Conservation (phyloP, 345 rosid species). For the Heritiera littoralis region DNA sequence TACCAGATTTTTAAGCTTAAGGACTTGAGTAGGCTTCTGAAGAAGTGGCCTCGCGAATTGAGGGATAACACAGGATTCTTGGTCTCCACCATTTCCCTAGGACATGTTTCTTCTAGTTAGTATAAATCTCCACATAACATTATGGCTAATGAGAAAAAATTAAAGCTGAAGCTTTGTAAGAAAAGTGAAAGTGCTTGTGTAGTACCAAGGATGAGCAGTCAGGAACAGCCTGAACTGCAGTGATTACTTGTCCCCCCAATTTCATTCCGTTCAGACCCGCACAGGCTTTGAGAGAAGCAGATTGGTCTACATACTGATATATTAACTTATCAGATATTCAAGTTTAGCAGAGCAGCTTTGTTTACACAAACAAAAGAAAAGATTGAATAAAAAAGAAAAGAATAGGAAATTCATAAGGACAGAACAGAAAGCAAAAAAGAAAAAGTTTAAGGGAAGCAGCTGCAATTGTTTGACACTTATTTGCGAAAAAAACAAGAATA, state of each 20-base stretch:
- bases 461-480: neutral
- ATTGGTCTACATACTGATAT: conserved; percentile 73
- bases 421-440: neutral
- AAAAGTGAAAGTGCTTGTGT: conserved; percentile 20
- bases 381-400: neutral
- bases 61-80: conserved; percentile 62
- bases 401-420: neutral
- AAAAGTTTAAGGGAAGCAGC: neutral
- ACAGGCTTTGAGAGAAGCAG: conserved; percentile 74
- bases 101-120: conserved; percentile 33
- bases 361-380: conserved; percentile 1
- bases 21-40: conserved; percentile 65
- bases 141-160: conserved; percentile 11
- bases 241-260: conserved; percentile 79
- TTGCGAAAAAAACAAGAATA: conserved; percentile 12
- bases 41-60: conserved; percentile 79
- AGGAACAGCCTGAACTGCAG: conserved; percentile 73
- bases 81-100: conserved; percentile 51
- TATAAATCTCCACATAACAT: conserved; percentile 12
- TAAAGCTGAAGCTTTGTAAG: neutral
- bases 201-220: conserved; percentile 51
- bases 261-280: conserved; percentile 90
- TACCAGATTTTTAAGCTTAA: conserved; percentile 91
- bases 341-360: conserved; percentile 14
- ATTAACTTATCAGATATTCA: conserved; percentile 7